A percentile compares a stretch with the other conserved stretches of the same genome.
Evolutionary conservation across 352 stramenopile genomes (phyloP).

Genomic region (Phytophthora quininea): DNA sequence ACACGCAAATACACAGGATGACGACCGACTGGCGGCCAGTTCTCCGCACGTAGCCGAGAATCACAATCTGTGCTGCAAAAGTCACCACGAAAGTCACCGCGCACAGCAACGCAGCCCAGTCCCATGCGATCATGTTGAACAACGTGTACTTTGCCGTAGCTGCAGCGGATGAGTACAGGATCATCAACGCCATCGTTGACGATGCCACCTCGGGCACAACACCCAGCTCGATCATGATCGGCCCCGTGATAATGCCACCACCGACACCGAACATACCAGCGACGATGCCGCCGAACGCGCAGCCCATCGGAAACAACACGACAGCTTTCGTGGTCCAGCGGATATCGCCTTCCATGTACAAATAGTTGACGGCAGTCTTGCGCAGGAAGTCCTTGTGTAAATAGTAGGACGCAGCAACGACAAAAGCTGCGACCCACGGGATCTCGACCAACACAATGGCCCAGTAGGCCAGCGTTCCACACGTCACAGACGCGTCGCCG

Average conservation of each 20-base stretch:
- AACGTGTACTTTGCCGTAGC: slow-evolving; percentile 53
- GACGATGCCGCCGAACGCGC: slow-evolving; percentile 44
- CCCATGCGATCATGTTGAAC: slow-evolving; percentile 55
- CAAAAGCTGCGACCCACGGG: slow-evolving; percentile 55
- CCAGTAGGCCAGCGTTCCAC: slow-evolving; percentile 52
- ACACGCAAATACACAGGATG: slow-evolving; percentile 54
- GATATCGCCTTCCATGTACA: slow-evolving; percentile 42
- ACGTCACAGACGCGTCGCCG: slow-evolving; percentile 30
- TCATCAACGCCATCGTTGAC: slow-evolving; percentile 52
- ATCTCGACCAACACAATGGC: slow-evolving; percentile 51
- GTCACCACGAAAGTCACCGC: slow-evolving; percentile 53
- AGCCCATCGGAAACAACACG: slow-evolving; percentile 42
- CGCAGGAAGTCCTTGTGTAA: slow-evolving; percentile 39
- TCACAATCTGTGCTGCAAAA: slow-evolving; percentile 50
- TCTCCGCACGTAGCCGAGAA: slow-evolving; percentile 49
- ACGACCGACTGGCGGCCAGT: slow-evolving; percentile 58
- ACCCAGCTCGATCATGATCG: slow-evolving; percentile 64
- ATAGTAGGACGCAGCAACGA: slow-evolving; percentile 20
- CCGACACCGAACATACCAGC: slow-evolving; percentile 58
- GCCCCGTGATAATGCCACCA: slow-evolving; percentile 59
- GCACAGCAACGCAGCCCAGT: slow-evolving; percentile 45
- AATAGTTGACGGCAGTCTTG: slow-evolving; percentile 43
- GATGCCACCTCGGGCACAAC: slow-evolving; percentile 58
- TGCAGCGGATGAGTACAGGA: slow-evolving; percentile 54
- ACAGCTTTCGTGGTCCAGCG: slow-evolving; percentile 42